These are phyloP conservation scores for Chytriomyces confervae DNA, from an alignment of 192 early-diverging fungal genomes.

Conservation along the genomic window DNA sequence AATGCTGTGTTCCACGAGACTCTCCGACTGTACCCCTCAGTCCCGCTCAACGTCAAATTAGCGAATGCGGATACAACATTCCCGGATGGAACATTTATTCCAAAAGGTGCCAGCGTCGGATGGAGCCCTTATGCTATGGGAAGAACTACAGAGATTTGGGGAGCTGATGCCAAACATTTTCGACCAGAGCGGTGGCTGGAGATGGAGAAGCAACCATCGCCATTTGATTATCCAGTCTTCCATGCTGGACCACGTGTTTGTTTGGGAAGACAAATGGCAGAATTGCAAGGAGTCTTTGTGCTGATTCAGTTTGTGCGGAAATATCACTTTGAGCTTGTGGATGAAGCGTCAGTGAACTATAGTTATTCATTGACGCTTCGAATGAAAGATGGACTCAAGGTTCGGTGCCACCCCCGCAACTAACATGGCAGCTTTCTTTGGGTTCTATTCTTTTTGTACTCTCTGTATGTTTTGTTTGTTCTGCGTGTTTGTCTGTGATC, in stretches of 20 bases:
- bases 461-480: too few species aligned
- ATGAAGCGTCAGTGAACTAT: slow-evolving; percentile 26
- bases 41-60: slow-evolving; percentile 64
- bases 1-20: slow-evolving; percentile 65
- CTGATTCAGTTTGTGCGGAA: slow-evolving; percentile 29
- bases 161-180: slow-evolving; percentile 66
- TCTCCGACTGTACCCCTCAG: slow-evolving; percentile 69
- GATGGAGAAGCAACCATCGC: slow-evolving; percentile 38
- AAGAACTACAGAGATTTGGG: slow-evolving; percentile 63
- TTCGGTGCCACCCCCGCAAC: not conserved
- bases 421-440: too few species aligned
- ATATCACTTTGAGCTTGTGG: slow-evolving; percentile 36
- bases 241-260: slow-evolving; percentile 49
- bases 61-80: slow-evolving; percentile 62
- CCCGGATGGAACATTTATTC: slow-evolving; percentile 63
- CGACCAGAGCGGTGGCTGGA: slow-evolving; percentile 71
- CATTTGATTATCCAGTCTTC: slow-evolving; percentile 51
- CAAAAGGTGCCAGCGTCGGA: slow-evolving; percentile 54
- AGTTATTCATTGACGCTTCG: slow-evolving; percentile 29
- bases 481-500: too few species aligned
- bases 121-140: slow-evolving; percentile 60
- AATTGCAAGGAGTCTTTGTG: slow-evolving; percentile 48
- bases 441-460: too few species aligned
- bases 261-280: slow-evolving; percentile 47
- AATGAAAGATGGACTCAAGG: slow-evolving; percentile 32